Base-by-base conservation (phyloP, 495 filamentous ascomycete genomes). In the Aspergillus asperescens region DNA sequence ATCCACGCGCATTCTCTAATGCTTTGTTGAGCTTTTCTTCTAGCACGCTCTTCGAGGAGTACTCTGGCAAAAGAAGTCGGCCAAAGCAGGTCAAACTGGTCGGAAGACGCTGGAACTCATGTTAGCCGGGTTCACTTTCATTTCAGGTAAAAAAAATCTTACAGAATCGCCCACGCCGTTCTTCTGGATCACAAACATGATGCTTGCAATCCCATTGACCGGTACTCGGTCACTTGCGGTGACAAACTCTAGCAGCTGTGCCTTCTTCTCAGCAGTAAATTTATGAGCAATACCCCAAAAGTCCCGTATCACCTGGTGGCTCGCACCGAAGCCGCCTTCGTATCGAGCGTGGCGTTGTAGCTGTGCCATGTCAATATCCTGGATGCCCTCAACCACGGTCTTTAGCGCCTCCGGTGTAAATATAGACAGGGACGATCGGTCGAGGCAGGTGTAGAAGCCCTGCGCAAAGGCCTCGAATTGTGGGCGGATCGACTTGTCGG, bases 211-310 rank as follows among this genome's bases (percentile, higher is more conserved):
- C 9, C 92, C 92, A 31, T 85, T 88, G 1, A 95, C 87, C 0
- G 93, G 93, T 5, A 97, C 76, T 7, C 93, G 81, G 65, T 95
- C 90, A 65, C 85, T 91, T 4, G 90, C 90, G 19, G 93, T 98
- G 19, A 97, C 91, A 57, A 98, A 98, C 64, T 96, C 90, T 48
- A 98, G 74, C 41, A 98, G 72, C 27, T 81, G 76, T 61, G 84
- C 84, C 72, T 84, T 81, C 41, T 77, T 77, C n/a, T 85, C 73
- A 27, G 61, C 57, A 3, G 83, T 74, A 63, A 83, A 95, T 7
- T 63, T 58, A 49, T 77, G 79, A 5, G 92, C 84, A 7, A 95
- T 78, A 24, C 67, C 74, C 93, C 93, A 98, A 67, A 98, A 96
- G 51, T 88, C 80, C 4, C 72, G 61, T 45, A 98, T 82, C 13